Conservation (phyloP, 2,329 filamentous ascomycete species). For the Alternaria triticimaculans region DNA sequence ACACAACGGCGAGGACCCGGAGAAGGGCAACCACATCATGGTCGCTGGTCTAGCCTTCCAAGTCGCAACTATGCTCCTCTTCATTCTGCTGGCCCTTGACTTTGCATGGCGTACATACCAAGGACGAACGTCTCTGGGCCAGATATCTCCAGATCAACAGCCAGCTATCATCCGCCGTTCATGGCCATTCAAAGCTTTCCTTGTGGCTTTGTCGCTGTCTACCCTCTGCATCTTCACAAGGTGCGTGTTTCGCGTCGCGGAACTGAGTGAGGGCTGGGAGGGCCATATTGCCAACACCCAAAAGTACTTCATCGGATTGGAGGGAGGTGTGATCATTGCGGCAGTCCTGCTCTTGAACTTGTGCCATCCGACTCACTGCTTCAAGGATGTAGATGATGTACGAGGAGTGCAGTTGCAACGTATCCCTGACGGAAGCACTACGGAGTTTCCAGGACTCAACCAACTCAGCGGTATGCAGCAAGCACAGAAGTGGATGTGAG, state of each 20-base stretch:
- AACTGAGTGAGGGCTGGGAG: slow-evolving; percentile 69
- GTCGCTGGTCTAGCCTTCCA: slow-evolving; percentile 55
- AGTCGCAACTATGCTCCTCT: slow-evolving; percentile 53
- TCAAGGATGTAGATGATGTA: slow-evolving; percentile 36
- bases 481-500: neutral
- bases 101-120: slow-evolving; percentile 44
- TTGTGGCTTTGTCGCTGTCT: slow-evolving; percentile 62
- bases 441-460: slow-evolving; percentile 2
- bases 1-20: slow-evolving; percentile 39
- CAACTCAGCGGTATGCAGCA: neutral
- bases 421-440: slow-evolving; percentile 10
- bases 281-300: slow-evolving; percentile 62
- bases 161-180: slow-evolving; percentile 41
- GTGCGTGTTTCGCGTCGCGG: slow-evolving; percentile 69
- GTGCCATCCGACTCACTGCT: slow-evolving; percentile 49
- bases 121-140: slow-evolving; percentile 21
- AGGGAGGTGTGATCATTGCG: slow-evolving; percentile 43
- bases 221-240: slow-evolving; percentile 70
- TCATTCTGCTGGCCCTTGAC: slow-evolving; percentile 51
- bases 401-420: slow-evolving; percentile 3
- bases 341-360: slow-evolving; percentile 44
- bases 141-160: slow-evolving; percentile 32
- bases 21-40: slow-evolving; percentile 54
- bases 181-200: slow-evolving; percentile 60
- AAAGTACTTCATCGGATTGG: slow-evolving; percentile 49